A percentile compares a stretch with the other conserved stretches of the same genome.
These are phyloP conservation scores for Coemansia sp. DNA, from an alignment of 192 early-diverging fungal genomes.

Conservation along the genomic window DNA sequence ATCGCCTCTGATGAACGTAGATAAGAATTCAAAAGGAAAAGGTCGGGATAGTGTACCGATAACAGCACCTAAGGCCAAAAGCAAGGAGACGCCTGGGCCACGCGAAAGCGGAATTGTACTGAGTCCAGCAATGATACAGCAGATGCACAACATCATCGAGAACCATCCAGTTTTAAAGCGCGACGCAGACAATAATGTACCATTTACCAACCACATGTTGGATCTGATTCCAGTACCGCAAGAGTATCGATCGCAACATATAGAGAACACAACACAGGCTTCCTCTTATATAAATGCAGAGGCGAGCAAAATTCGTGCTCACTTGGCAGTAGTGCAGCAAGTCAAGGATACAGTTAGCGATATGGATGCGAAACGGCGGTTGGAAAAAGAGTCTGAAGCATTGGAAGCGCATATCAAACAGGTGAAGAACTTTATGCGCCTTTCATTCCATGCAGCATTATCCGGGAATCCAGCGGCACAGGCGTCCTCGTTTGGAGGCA, in stretches of 20 bases:
- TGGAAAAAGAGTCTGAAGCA: slow-evolving; percentile 26
- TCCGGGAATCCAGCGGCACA: slow-evolving; percentile 38
- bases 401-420: slow-evolving; percentile 38
- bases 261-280: slow-evolving; percentile 39
- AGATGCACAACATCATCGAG: slow-evolving; percentile 46
- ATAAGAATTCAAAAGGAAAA: slow-evolving; percentile 19
- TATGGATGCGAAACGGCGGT: slow-evolving; percentile 26
- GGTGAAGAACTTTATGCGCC: slow-evolving; percentile 42
- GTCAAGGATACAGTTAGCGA: slow-evolving; percentile 24
- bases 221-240: slow-evolving; percentile 29
- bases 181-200: slow-evolving; percentile 53
- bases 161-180: slow-evolving; percentile 45
- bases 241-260: slow-evolving; percentile 24
- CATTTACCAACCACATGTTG: slow-evolving; percentile 51
- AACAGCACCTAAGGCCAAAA: slow-evolving; percentile 13
- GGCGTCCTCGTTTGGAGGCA: slow-evolving; percentile 27
- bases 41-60: slow-evolving; percentile 7
- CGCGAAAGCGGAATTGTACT: slow-evolving; percentile 39
- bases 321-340: slow-evolving; percentile 38
- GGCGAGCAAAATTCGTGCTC: slow-evolving; percentile 34
- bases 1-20: neutral
- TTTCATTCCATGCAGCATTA: slow-evolving; percentile 41
- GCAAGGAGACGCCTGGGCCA: slow-evolving; percentile 20
- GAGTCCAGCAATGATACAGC: slow-evolving; percentile 48
- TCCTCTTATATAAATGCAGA: slow-evolving; percentile 46